Conservation (phyloP, 108 stramenopile genomes). For the Skeletonema grethae region DNA sequence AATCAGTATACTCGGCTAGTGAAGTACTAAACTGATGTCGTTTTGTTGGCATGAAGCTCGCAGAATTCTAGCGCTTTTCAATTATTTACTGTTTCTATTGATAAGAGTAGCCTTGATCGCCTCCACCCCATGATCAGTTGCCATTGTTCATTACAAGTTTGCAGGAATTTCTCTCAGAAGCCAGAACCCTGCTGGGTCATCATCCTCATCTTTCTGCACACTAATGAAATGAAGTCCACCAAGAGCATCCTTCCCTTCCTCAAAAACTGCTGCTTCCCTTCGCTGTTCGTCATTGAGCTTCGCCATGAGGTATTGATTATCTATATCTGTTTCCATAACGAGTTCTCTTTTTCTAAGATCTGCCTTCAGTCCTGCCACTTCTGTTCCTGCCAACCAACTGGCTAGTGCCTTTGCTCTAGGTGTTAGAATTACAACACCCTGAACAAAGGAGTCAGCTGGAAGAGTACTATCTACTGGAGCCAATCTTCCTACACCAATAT, state of each 20-base stretch:
- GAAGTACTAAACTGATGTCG: neutral
- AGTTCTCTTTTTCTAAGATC: constrained; percentile 88
- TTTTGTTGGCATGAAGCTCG: neutral
- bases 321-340: constrained; percentile 94
- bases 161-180: constrained; percentile 83
- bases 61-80: neutral
- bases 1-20: neutral
- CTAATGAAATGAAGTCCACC: constrained; percentile 92
- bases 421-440: constrained; percentile 91
- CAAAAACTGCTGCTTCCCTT: constrained; percentile 88
- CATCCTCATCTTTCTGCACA: constrained; percentile 89
- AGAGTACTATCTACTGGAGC: constrained; percentile 60
- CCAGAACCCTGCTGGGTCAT: constrained; percentile 96
- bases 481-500: constrained; percentile 83
- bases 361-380: constrained; percentile 80
- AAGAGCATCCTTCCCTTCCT: constrained; percentile 88
- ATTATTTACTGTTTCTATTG: neutral
- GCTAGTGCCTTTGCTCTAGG: constrained; percentile 85
- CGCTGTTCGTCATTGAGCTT: constrained; percentile 84
- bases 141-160: constrained; percentile 26
- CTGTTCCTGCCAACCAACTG: constrained; percentile 93
- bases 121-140: neutral
- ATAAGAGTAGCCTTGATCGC: neutral
- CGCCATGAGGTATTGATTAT: constrained; percentile 92
- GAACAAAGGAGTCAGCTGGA: constrained; percentile 90